Evolutionary conservation across 177 flowering plant species (phyloP), one percentile per base, ranked within the genome.

Genomic region (Vitis hybrid): DNA sequence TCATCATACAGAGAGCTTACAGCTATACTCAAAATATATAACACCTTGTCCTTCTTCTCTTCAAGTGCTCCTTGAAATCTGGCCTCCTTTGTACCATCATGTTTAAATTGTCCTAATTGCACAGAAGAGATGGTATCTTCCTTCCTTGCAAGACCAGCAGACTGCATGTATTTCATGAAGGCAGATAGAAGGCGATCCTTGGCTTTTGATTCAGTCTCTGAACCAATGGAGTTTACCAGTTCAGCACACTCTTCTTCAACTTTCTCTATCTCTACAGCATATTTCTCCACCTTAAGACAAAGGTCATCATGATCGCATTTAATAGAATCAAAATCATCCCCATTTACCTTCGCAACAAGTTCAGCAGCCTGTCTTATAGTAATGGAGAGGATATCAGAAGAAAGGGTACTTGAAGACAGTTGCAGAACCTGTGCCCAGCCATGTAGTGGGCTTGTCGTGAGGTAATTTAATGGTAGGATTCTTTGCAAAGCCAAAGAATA

Each of bases 361-460:
- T 91, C 99, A 74, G 91, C 74, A 72, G 90, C 98, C 81, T 90
- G 97, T 74, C 87, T 88, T 74, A 87, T 75, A 24, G 88, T 84
- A 68, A 85, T 76, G 57, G 94, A 79, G 32, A 91, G 84, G 12
- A 84, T 59, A 59, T 95, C 99, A 68, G 91, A 75, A 19, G 99
- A 91, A 64, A 86, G 79, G 27, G 77, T 81, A 80, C 72, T 81
- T 17, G 80, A 74, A 71, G 91, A 85, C 65, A 87, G 78, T 76
- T 91, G 93, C 75, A 95, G 72, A 72, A 90, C 77, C 77, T 93
- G 97, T 62, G 87, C 92, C 99, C 99, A 95, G 30, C 91, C 84
- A 82, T 93, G 91, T 15, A 91, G 79, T 11, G 91, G 88, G 71
- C 96, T 93, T 35, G 90, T 86, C 32, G 96, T 79, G 69, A 82